phyloP scores from a whole-genome alignment of 305 asterid genomes.

The Fraxinus sp. region DNA sequence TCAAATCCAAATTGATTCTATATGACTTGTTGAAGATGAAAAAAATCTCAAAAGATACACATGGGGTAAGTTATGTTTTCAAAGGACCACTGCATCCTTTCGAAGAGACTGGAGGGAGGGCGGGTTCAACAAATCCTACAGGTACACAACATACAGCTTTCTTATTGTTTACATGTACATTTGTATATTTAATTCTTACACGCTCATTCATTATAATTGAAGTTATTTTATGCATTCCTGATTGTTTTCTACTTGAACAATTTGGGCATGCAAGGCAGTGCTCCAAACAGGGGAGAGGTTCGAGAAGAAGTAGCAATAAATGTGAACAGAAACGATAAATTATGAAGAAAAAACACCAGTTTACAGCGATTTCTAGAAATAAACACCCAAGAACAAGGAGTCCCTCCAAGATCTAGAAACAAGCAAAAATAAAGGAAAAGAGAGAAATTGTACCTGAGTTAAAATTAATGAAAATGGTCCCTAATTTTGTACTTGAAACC shows the following conservation, averaged over 20 bases:
- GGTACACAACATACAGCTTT: background rate
- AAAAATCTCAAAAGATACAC: background rate
- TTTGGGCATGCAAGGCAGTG: no score
- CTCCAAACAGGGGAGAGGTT: no score
- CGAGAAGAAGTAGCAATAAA: no score
- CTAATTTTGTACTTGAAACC: background rate
- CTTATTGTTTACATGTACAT: no score
- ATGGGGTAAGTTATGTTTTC: background rate
- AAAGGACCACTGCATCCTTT: background rate
- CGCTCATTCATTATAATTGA: no score
- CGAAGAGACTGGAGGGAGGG: background rate
- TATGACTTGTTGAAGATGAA: no score
- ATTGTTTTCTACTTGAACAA: no score
- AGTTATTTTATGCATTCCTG: no score
- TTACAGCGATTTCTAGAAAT: constrained; percentile 9
- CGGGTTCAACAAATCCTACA: background rate
- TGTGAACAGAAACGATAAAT: background rate
- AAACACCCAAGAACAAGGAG: background rate
- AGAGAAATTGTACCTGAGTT: constrained; percentile 17
- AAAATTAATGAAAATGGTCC: constrained; percentile 2
- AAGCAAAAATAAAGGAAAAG: background rate
- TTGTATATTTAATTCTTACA: no score
- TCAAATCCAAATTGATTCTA: no score
- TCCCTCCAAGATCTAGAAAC: background rate
- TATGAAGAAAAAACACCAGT: constrained; percentile 2